Evolutionary conservation across 352 stramenopile species (phyloP), one percentile per base, ranked within the genome.

Genomic region (Thalassiosira sp.): DNA sequence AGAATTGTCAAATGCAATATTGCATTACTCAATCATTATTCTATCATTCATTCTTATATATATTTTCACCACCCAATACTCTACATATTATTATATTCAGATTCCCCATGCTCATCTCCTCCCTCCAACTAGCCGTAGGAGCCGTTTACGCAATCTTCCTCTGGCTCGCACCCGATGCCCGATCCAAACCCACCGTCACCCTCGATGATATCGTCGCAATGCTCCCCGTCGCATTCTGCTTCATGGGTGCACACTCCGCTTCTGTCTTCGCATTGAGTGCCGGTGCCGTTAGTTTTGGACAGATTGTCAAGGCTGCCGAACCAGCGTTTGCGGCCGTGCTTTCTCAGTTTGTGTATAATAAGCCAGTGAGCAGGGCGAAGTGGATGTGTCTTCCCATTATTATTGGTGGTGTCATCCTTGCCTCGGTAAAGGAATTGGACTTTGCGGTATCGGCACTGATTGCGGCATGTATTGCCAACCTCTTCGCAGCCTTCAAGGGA

Each of bases 231-330:
- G 82, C 87, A 10, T 92, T 94, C 58, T 93, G 87, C 81, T 90
- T 89, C 71, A 91, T 91, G 77, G 88, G 87, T 56, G 90, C 90
- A 31, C 90, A 94, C 79, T 87, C 74, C 59, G 88, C 90, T 3
- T 92, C 84, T 43, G 90, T 94, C 5, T 94, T 94, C 62, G 84
- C 88, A 33, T 86, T 94, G 54, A 84, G 75, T 18, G 90, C 90
- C 48, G 90, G 90, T 28, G 86, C 87, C 35, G 90, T 94, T 1
- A 88, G 72, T 31, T 94, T 94, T 59, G 90, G 87, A 24, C 90
- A 94, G 76, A 94, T 94, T 79, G 90, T 94, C 61, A 94, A 94
- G 81, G 86, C 88, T n/a, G 82, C 88, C 11, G 90, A 94, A 78
- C 90, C 90, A 0, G 90, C 90, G 0, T 94, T 94, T 70, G 86